phyloP scores from a whole-genome alignment of 257 asterid genomes.

The Solanum medicagineum region DNA sequence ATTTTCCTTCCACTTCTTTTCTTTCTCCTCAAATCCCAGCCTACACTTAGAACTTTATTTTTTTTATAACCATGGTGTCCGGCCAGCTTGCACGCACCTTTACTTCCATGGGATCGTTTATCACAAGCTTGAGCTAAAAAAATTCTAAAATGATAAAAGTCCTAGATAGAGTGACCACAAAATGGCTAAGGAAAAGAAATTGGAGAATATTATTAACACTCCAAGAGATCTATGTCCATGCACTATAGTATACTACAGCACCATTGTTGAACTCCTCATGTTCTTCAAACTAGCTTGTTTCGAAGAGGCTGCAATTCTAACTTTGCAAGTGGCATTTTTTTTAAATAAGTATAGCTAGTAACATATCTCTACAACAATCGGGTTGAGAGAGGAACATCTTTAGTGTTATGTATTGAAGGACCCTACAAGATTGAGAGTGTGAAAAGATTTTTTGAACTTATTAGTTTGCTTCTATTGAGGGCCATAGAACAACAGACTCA shows the following conservation, averaged over 20 bases:
- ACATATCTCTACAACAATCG: not conserved
- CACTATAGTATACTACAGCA: not conserved
- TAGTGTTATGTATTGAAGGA: not conserved
- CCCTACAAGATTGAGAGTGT: not conserved
- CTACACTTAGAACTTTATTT: not conserved
- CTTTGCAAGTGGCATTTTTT: not conserved
- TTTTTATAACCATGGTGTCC: not conserved
- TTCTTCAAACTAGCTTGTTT: not conserved
- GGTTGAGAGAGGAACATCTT: not conserved
- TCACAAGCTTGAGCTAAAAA: not conserved
- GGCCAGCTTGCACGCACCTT: not conserved
- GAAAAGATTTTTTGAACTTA: not conserved
- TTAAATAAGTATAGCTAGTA: not conserved
- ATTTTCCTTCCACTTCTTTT: not conserved
- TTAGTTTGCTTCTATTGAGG: not conserved
- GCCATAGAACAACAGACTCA: not conserved
- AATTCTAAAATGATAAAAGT: not conserved
- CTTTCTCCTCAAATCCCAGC: not conserved
- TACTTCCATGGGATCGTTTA: not conserved
- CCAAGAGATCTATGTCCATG: not conserved
- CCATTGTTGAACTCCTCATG: not conserved
- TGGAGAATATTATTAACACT: not conserved
- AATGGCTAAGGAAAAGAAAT: not conserved
- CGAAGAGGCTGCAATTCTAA: not conserved
- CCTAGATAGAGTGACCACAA: not conserved